Conservation (phyloP, 371 early-diverging fungal genomes). For the Lichtheimia ramosa region DNA sequence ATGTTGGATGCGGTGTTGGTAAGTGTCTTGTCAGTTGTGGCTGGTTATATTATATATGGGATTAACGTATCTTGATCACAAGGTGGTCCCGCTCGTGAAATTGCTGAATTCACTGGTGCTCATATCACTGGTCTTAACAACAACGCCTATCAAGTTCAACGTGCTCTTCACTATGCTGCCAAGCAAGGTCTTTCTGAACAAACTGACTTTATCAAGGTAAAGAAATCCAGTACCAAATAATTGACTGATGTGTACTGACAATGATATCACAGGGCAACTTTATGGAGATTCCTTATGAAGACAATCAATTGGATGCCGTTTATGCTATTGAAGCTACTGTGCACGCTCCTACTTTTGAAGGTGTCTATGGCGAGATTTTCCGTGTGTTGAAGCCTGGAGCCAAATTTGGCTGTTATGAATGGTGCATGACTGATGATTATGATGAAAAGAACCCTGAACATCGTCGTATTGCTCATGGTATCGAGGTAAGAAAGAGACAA, state of each 20-base stretch:
- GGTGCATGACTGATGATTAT: slow-evolving; percentile 86
- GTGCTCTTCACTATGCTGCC: slow-evolving; percentile 74
- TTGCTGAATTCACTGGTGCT: slow-evolving; percentile 86
- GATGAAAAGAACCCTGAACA: slow-evolving; percentile 76
- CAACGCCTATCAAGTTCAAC: slow-evolving; percentile 90
- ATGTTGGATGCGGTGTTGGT: slow-evolving; percentile 48
- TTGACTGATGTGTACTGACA: not conserved
- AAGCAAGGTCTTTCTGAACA: slow-evolving; percentile 61
- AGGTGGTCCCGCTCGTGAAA: slow-evolving; percentile 92
- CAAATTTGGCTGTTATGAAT: slow-evolving; percentile 89
- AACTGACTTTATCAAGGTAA: slow-evolving; percentile 65
- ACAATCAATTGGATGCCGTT: slow-evolving; percentile 77
- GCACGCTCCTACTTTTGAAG: slow-evolving; percentile 81
- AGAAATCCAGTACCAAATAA: not conserved
- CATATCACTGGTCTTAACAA: slow-evolving; percentile 92
- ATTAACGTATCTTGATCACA: not conserved
- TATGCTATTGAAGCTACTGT: slow-evolving; percentile 95
- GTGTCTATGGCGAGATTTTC: slow-evolving; percentile 87
- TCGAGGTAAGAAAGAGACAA: slow-evolving; percentile 57
- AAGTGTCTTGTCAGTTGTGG: not conserved
- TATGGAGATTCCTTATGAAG: slow-evolving; percentile 88
- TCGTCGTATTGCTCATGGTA: slow-evolving; percentile 72
- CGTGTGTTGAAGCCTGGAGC: slow-evolving; percentile 91
- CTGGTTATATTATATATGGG: not conserved
- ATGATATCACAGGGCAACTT: slow-evolving; percentile 76